phyloP scores from a whole-genome alignment of 805 yeast species.

The Tetrapisispora iriomotensis region DNA sequence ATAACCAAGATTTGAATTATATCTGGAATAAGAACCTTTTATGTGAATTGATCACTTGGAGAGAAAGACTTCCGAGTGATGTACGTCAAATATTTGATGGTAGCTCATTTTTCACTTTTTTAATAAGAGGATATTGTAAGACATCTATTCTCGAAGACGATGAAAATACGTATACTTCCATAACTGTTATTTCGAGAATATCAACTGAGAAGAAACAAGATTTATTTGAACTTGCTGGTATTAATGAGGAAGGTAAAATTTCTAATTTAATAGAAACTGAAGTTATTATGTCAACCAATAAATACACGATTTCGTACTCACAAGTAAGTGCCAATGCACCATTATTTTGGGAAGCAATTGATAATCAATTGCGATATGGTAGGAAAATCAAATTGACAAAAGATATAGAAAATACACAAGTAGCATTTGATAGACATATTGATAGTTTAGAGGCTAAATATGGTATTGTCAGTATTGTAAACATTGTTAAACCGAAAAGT shows the following conservation, averaged over 20 bases:
- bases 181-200: conserved; percentile 80
- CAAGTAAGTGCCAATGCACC: conserved; percentile 92
- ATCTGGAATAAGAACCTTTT: conserved; percentile 90
- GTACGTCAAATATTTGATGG: conserved; percentile 53
- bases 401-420: conserved; percentile 74
- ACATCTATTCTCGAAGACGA: conserved; percentile 33
- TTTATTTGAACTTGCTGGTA: conserved; percentile 74
- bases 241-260: conserved; percentile 86
- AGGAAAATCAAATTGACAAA: conserved; percentile 76
- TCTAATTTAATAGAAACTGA: conserved; percentile 91
- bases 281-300: conserved; percentile 47
- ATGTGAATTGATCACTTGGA: conserved; percentile 62
- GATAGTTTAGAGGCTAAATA: conserved; percentile 58
- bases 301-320: conserved; percentile 56
- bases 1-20: conserved; percentile 59
- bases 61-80: conserved; percentile 52
- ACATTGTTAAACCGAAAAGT: conserved; percentile 57
- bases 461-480: conserved; percentile 78
- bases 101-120: conserved; percentile 67
- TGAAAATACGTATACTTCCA: conserved; percentile 22
- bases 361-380: conserved; percentile 51
- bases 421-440: conserved; percentile 78
- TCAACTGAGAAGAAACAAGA: conserved; percentile 87
- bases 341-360: conserved; percentile 86
- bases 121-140: conserved; percentile 86